Evolutionary conservation across 106 monocot species (phyloP).

Genomic region (Ottelia alismoides): DNA sequence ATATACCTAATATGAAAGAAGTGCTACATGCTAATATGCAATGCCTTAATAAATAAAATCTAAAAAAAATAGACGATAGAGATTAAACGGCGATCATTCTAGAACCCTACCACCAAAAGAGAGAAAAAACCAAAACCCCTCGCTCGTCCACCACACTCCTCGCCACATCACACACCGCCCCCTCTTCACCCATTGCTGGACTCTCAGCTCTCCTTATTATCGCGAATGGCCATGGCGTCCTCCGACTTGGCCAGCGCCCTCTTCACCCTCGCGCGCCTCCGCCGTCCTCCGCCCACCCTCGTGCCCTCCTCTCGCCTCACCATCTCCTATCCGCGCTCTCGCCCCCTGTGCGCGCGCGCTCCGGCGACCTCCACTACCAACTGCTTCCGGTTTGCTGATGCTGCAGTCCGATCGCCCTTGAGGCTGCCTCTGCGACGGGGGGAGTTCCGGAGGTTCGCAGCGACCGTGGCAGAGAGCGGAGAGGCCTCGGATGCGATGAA

Average conservation of each 20-base stretch:
- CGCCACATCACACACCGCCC: too few relatives aligned
- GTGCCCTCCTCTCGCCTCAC: not conserved
- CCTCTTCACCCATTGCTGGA: too few relatives aligned
- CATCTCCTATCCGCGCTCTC: not conserved
- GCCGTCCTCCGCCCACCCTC: not conserved
- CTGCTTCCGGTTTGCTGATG: not conserved
- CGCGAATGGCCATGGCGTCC: slow-evolving; percentile 26
- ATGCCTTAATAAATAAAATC: too few relatives aligned
- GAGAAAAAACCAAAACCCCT: too few relatives aligned
- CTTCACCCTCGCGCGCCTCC: slow-evolving; percentile 22
- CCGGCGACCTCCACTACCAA: not conserved
- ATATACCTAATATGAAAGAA: too few relatives aligned
- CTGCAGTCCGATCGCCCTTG: too few relatives aligned
- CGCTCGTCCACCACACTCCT: too few relatives aligned
- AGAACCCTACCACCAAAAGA: too few relatives aligned
- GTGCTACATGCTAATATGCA: too few relatives aligned
- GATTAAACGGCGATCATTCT: too few relatives aligned
- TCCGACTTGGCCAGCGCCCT: slow-evolving; percentile 26
- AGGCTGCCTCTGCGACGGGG: too few relatives aligned
- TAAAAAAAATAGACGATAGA: too few relatives aligned
- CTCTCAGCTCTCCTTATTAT: not conserved
- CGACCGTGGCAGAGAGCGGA: slow-evolving; percentile 11
- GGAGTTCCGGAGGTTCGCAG: slow-evolving; percentile 23
- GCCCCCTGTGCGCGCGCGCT: not conserved
- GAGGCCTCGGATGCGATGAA: slow-evolving; percentile 25